These are phyloP conservation scores for Phycomyces blakesleeanus DNA, from an alignment of 192 early-diverging fungal species.

Conservation along the genomic window DNA sequence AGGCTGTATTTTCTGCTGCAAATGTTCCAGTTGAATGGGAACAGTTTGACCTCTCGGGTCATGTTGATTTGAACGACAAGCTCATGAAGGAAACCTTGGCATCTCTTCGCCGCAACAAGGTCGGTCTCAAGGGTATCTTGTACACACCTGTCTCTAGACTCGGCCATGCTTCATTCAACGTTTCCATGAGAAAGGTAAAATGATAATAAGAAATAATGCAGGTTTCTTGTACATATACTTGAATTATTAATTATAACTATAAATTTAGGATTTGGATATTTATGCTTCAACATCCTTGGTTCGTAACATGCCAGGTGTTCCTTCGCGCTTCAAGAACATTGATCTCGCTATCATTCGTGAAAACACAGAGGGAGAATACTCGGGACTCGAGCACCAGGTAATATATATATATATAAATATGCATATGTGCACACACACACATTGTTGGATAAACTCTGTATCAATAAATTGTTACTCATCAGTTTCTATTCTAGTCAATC, in stretches of 20 bases:
- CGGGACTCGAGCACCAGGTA: constrained; percentile 92
- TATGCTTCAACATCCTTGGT: constrained; percentile 92
- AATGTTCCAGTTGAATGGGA: constrained; percentile 96
- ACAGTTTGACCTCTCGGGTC: constrained; percentile 93
- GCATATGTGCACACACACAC: no score
- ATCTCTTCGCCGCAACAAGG: constrained; percentile 90
- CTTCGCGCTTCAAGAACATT: constrained; percentile 88
- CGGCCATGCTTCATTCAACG: constrained; percentile 95
- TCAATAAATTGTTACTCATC: not conserved
- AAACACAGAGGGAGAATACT: constrained; percentile 99
- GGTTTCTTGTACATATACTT: not conserved
- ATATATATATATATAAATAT: no score
- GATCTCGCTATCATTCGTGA: constrained; percentile 99
- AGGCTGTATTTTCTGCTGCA: constrained; percentile 89
- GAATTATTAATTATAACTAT: not conserved
- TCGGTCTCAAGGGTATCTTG: constrained; percentile 91
- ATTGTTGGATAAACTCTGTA: no score
- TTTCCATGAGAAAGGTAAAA: constrained; percentile 75
- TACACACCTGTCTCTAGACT: constrained; percentile 81
- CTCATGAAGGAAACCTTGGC: constrained; percentile 87
- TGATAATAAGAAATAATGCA: not conserved
- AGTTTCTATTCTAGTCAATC: constrained; percentile 60
- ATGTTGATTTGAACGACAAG: constrained; percentile 72
- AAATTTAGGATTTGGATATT: constrained; percentile 81
- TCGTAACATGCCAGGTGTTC: constrained; percentile 82